Percentiles rank a stretch among this genome's conserved stretches.
phyloP scores from a whole-genome alignment of 352 stramenopile species.

The Pythium periplocum region DNA sequence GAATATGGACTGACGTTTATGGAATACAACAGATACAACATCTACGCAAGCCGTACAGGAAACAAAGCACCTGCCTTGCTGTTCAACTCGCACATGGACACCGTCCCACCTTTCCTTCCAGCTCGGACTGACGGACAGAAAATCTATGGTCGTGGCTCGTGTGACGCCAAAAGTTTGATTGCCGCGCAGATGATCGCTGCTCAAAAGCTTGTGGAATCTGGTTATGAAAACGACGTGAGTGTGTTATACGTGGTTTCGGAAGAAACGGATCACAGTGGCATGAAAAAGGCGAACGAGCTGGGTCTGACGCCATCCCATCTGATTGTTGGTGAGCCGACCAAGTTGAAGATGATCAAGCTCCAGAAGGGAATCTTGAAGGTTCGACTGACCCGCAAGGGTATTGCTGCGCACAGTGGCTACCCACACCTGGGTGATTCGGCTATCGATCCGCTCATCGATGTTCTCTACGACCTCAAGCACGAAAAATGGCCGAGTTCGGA shows the following conservation, averaged over 20 bases:
- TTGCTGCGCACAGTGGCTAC: constrained; percentile 82
- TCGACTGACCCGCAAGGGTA: constrained; percentile 58
- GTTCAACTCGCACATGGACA: constrained; percentile 89
- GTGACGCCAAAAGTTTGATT: constrained; percentile 81
- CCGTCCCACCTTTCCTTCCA: constrained; percentile 63
- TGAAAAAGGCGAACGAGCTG: constrained; percentile 85
- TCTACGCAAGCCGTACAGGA: constrained; percentile 59
- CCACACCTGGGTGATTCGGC: constrained; percentile 78
- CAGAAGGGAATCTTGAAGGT: constrained; percentile 88
- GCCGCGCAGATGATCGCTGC: constrained; percentile 79
- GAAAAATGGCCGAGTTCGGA: constrained; percentile 70
- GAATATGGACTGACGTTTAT: not conserved
- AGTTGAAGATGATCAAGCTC: constrained; percentile 75
- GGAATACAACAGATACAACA: constrained; percentile 45
- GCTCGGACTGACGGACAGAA: constrained; percentile 58
- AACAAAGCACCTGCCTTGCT: constrained; percentile 54
- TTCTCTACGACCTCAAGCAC: constrained; percentile 79
- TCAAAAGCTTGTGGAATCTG: constrained; percentile 54
- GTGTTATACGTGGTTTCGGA: constrained; percentile 85
- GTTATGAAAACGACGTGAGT: constrained; percentile 53
- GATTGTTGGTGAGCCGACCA: constrained; percentile 80
- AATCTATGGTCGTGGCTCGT: constrained; percentile 74
- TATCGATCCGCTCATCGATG: constrained; percentile 81
- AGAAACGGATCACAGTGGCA: constrained; percentile 85
- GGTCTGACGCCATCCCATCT: constrained; percentile 61